A percentile compares a stretch with the other conserved stretches of the same genome.
Evolutionary conservation across 305 asterid genomes (phyloP).

Genomic region (Fraxinus greggii): DNA sequence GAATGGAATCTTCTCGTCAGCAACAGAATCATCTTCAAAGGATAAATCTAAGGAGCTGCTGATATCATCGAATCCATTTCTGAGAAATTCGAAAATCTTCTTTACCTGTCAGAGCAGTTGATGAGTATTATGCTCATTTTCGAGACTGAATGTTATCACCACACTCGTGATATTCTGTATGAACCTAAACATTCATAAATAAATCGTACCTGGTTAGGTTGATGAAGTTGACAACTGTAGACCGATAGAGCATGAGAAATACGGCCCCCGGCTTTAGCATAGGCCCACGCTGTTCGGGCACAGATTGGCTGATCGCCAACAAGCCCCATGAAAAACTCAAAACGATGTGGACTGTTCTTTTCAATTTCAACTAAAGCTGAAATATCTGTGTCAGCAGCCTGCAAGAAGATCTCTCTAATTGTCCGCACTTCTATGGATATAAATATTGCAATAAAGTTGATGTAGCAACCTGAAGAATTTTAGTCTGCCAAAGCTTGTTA

Average conservation of each 20-base stretch:
- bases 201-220: conserved; percentile 71
- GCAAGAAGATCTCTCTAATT: conserved; percentile 38
- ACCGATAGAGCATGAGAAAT: conserved; percentile 98
- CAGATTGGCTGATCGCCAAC: conserved; percentile 94
- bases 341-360: conserved; percentile 93
- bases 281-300: conserved; percentile 99
- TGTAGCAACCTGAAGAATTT: conserved; percentile 82
- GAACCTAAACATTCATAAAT: conserved; percentile 13
- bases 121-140: conserved; percentile 28
- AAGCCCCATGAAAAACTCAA: conserved; percentile 99
- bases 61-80: conserved; percentile 81
- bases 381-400: conserved; percentile 99
- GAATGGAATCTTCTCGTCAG: conserved; percentile 97
- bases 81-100: conserved; percentile 85
- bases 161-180: background rate
- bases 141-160: background rate
- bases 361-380: conserved; percentile 98
- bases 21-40: conserved; percentile 93
- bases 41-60: conserved; percentile 91
- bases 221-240: conserved; percentile 87
- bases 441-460: conserved; percentile 19
- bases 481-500: conserved; percentile 97
- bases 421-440: conserved; percentile 20
- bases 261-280: conserved; percentile 89
- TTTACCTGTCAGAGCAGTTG: conserved; percentile 70